These are phyloP conservation scores for Coniella lustricola DNA, from an alignment of 2,329 filamentous ascomycete genomes.

Conservation along the genomic window DNA sequence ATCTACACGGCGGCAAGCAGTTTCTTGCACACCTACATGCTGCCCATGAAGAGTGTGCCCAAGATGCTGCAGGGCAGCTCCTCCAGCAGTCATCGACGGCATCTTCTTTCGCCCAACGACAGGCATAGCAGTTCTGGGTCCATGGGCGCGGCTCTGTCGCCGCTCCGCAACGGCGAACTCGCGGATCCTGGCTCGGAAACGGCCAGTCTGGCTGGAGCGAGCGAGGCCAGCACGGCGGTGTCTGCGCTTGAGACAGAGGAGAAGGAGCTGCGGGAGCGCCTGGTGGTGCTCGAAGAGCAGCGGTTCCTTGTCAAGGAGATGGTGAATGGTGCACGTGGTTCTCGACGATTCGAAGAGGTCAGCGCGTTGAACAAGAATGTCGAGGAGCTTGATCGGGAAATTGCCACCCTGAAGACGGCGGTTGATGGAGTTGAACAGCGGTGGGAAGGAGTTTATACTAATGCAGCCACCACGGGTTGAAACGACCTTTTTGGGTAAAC, in stretches of 20 bases:
- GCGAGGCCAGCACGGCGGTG: conserved; percentile 46
- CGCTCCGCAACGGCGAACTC: conserved; percentile 42
- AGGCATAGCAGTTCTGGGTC: conserved; percentile 10
- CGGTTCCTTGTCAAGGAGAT: conserved; percentile 83
- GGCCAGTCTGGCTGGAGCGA: conserved; percentile 36
- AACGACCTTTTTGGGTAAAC: neutral
- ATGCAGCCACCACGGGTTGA: conserved; percentile 15
- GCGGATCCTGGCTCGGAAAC: conserved; percentile 35
- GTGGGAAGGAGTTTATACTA: conserved; percentile 46
- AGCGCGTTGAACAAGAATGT: conserved; percentile 70
- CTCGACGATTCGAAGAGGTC: conserved; percentile 80
- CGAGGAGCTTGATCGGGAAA: conserved; percentile 75
- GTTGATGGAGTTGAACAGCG: conserved; percentile 58
- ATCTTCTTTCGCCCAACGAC: conserved; percentile 19
- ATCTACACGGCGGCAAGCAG: conserved; percentile 75
- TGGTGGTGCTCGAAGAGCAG: conserved; percentile 86
- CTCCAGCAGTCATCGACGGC: conserved; percentile 24
- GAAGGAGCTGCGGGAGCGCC: conserved; percentile 68
- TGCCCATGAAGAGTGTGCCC: conserved; percentile 72
- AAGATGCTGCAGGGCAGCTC: conserved; percentile 47
- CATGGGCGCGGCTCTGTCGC: conserved; percentile 24
- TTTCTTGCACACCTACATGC: conserved; percentile 85
- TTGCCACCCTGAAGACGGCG: conserved; percentile 58
- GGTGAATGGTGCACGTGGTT: conserved; percentile 68
- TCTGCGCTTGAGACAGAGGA: conserved; percentile 71